A percentile compares a stretch with the other conserved stretches of the same genome.
Evolutionary conservation across 2,329 filamentous ascomycete species (phyloP).

Genomic region (Colletotrichum sp.): DNA sequence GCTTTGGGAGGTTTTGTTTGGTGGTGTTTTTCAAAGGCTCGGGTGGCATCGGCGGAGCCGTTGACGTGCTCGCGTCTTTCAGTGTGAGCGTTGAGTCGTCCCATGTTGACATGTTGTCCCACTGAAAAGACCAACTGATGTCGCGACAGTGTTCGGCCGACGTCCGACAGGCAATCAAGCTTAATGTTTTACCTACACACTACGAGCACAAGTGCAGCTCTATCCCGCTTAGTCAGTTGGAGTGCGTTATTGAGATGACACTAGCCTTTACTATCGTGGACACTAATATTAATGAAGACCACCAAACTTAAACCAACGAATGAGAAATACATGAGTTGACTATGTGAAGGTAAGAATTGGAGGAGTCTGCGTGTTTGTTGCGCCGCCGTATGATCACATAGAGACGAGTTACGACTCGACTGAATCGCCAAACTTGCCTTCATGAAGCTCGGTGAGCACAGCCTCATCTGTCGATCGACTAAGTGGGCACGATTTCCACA

Average conservation of each 20-base stretch:
- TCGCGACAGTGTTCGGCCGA: background rate
- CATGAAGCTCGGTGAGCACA: background rate
- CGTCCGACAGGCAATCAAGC: background rate
- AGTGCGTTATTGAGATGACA: too few species aligned
- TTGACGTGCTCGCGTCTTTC: background rate
- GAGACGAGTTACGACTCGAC: background rate
- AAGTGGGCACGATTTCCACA: background rate
- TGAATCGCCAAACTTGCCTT: background rate
- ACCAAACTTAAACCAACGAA: too few species aligned
- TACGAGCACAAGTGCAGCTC: too few species aligned
- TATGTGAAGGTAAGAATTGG: background rate
- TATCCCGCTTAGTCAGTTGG: too few species aligned
- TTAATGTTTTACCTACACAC: too few species aligned
- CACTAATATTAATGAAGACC: too few species aligned
- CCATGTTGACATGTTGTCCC: background rate
- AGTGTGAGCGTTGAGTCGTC: background rate
- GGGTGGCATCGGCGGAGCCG: background rate
- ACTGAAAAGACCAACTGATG: background rate
- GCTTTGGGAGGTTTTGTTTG: background rate
- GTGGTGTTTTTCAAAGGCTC: background rate
- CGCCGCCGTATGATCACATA: fast-evolving
- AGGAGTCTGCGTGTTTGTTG: background rate
- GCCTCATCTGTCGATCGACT: background rate
- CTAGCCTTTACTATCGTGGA: too few species aligned
- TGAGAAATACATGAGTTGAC: background rate